Evolutionary conservation across 345 rosid species (phyloP).

Genomic region (Trapa incisa): DNA sequence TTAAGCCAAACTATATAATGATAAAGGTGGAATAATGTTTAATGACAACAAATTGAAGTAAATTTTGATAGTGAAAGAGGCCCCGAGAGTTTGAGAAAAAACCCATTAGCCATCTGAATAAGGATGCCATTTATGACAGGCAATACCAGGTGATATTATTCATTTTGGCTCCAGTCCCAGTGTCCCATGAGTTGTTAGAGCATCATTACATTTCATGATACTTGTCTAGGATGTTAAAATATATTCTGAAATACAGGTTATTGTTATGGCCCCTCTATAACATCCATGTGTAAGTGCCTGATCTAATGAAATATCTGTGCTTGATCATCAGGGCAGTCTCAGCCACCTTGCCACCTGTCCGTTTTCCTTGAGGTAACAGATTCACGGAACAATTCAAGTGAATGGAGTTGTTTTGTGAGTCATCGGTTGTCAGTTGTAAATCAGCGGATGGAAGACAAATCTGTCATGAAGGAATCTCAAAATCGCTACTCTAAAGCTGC

Average conservation of each 20-base stretch:
- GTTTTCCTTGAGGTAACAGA: conserved; percentile 99
- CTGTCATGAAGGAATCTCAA: conserved; percentile 97
- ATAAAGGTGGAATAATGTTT: too few species aligned
- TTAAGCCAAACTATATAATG: too few species aligned
- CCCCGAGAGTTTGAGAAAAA: too few species aligned
- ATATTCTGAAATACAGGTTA: background rate
- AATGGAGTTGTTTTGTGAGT: conserved; percentile 99
- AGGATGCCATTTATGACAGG: too few species aligned
- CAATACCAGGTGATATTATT: too few species aligned
- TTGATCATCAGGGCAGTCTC: conserved; percentile 99
- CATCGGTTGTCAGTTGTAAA: conserved; percentile 92
- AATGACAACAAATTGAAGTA: too few species aligned
- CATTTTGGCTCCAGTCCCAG: too few species aligned
- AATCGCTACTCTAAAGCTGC: conserved; percentile 99
- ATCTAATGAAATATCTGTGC: conserved; percentile 13
- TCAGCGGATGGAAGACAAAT: conserved; percentile 82
- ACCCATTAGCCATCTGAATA: too few species aligned
- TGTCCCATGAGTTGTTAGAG: too few species aligned
- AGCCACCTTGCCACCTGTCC: conserved; percentile 99
- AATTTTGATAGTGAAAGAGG: too few species aligned
- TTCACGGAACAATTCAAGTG: conserved; percentile 75
- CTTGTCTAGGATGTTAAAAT: background rate
- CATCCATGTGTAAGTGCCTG: background rate
- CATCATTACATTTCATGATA: too few species aligned
- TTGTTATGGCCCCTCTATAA: background rate